Conservation (phyloP, 2,329 filamentous ascomycete species). For the Lachnellula cervina region DNA sequence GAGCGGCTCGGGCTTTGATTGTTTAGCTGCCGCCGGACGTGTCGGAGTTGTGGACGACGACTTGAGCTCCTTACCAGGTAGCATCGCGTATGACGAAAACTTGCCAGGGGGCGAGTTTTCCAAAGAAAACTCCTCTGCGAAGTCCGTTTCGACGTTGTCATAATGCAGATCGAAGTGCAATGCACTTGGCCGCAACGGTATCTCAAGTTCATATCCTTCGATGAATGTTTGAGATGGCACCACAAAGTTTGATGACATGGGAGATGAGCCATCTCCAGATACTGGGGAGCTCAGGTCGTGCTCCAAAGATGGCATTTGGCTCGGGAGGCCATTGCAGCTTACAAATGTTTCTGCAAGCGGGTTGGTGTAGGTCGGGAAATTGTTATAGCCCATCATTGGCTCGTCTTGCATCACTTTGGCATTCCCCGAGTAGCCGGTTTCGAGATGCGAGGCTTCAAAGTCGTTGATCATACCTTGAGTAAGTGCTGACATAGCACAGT, state of each 20-base stretch:
- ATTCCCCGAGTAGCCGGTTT: slow-evolving; percentile 2
- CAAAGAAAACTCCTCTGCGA: not conserved
- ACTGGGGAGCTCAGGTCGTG: slow-evolving; percentile 18
- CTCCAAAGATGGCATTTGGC: slow-evolving; percentile 14
- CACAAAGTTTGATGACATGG: slow-evolving; percentile 20
- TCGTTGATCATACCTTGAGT: slow-evolving; percentile 10
- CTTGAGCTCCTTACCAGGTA: not conserved
- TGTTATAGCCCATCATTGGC: slow-evolving; percentile 4
- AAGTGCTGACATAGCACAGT: slow-evolving; percentile 15
- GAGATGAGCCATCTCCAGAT: slow-evolving; percentile 14
- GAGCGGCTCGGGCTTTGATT: slow-evolving; percentile 1
- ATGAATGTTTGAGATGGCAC: slow-evolving; percentile 25
- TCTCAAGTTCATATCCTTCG: slow-evolving; percentile 15
- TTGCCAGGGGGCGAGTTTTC: not conserved
- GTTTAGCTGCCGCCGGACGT: not conserved
- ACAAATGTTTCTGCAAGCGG: slow-evolving; percentile 5
- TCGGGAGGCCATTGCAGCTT: slow-evolving; percentile 9
- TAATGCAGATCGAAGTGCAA: slow-evolving; percentile 13
- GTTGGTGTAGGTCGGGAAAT: slow-evolving; percentile 2
- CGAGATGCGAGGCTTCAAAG: not conserved
- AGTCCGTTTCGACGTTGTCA: slow-evolving; percentile 9
- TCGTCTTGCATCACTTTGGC: slow-evolving; percentile 6
- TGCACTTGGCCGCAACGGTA: slow-evolving; percentile 12
- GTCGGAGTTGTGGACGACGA: slow-evolving; percentile 10
- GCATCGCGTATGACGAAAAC: slow-evolving; percentile 4